Evolutionary conservation across 805 yeast genomes (phyloP).

Genomic region (Candida tallmaniae): DNA sequence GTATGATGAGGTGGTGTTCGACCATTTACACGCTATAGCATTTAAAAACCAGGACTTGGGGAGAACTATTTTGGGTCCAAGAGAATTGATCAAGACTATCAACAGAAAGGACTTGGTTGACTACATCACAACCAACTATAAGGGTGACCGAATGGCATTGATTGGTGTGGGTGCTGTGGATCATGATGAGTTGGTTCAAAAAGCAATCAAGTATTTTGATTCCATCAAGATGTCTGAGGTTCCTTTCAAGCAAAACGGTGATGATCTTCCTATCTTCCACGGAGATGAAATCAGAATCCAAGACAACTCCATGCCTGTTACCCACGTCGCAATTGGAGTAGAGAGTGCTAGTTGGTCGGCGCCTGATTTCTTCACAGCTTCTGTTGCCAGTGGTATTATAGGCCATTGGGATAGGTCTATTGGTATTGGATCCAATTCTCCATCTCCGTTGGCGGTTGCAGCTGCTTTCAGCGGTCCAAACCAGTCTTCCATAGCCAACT

Average conservation of each 20-base stretch:
- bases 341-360: constrained; percentile 98
- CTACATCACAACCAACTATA: constrained; percentile 82
- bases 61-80: constrained; percentile 93
- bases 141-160: constrained; percentile 96
- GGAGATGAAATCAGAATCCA: constrained; percentile 84
- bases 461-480: constrained; percentile 54
- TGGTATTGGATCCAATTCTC: constrained; percentile 78
- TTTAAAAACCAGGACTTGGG: constrained; percentile 91
- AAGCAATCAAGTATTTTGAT: constrained; percentile 75
- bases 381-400: constrained; percentile 93
- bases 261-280: constrained; percentile 71
- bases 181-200: constrained; percentile 74
- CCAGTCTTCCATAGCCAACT: constrained; percentile 73
- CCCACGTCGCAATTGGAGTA: constrained; percentile 91
- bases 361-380: constrained; percentile 90
- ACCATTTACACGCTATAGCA: constrained; percentile 90
- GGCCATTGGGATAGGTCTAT: constrained; percentile 97
- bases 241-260: constrained; percentile 70
- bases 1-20: constrained; percentile 98
- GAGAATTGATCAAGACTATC: constrained; percentile 79
- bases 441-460: constrained; percentile 77
- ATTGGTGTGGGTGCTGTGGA: constrained; percentile 94
- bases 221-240: constrained; percentile 56
- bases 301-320: constrained; percentile 78
- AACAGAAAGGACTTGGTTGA: constrained; percentile 68